phyloP scores from a whole-genome alignment of 768 basidiomycete species.

The Termitomyces sp. region DNA sequence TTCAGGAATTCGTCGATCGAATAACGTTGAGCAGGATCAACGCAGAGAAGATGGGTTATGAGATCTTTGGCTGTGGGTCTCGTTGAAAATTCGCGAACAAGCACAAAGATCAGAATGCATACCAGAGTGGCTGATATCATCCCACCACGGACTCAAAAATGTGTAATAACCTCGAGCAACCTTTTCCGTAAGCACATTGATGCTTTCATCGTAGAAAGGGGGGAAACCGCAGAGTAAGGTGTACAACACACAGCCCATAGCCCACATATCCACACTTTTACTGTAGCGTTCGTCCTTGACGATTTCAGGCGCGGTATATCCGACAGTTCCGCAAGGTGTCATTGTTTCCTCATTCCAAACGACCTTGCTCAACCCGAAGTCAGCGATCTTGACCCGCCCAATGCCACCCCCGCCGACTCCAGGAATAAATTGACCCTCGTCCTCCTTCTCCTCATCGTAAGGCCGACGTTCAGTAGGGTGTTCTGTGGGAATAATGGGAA shows the following conservation, averaged over 20 bases:
- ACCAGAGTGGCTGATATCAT: slow-evolving; percentile 85
- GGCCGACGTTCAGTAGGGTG: slow-evolving; percentile 60
- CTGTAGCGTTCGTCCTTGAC: slow-evolving; percentile 97
- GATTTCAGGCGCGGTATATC: slow-evolving; percentile 98
- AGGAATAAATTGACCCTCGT: slow-evolving; percentile 92
- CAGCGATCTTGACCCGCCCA: slow-evolving; percentile 96
- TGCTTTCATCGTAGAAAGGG: slow-evolving; percentile 99
- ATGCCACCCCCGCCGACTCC: slow-evolving; percentile 96
- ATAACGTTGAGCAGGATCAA: slow-evolving; percentile 92
- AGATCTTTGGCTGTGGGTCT: slow-evolving; percentile 82
- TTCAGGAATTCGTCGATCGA: slow-evolving; percentile 97
- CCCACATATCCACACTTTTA: slow-evolving; percentile 99
- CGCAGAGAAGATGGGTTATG: slow-evolving; percentile 90
- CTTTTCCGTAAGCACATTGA: slow-evolving; percentile 96
- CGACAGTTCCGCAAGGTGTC: slow-evolving; percentile 99
- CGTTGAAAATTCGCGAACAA: not conserved
- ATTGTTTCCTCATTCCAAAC: slow-evolving; percentile 99
- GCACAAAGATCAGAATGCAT: slow-evolving; percentile 11
- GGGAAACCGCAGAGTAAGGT: slow-evolving; percentile 96
- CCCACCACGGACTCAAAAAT: slow-evolving; percentile 99
- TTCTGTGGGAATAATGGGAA: slow-evolving; percentile 87
- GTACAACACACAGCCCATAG: slow-evolving; percentile 97
- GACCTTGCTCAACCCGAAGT: slow-evolving; percentile 95
- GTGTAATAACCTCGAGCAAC: slow-evolving; percentile 97
- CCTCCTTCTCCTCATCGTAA: slow-evolving; percentile 98